Base-by-base conservation (phyloP, 441 rosid genomes). In the Hura crepitans region DNA sequence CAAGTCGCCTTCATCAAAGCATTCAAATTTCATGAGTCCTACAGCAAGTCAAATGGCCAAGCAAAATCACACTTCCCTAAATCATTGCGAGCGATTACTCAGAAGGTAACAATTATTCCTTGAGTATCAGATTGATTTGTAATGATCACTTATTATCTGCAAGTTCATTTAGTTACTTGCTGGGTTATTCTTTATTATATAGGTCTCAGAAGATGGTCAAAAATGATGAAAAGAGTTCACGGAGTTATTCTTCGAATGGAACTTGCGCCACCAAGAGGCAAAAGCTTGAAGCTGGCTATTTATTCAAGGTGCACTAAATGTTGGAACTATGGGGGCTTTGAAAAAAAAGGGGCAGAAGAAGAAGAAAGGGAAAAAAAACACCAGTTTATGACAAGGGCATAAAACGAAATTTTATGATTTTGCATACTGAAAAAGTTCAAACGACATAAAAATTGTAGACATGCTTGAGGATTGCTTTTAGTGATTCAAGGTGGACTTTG, bases 1-100 rank as follows among this genome's bases (percentile, higher is more conserved):
- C 6, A 85, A 78, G 79, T 75, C 80, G 54, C 22, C 56, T 39
- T 27, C 67, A 37, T 72, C 83, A 28, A 86, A 92, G 80, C 78
- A 72, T 81, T 88, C 90, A 55, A 87, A 88, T 75, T 83, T 92
- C 71, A 90, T 92, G 98, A 95, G 82, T 70, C 98, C 98, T 49
- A 92, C 99, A 37, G 88, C 87, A 69, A 90, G 98, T 81, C 90
- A 85, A 62, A 78, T 95, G 81, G 98, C 99, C 30, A 92, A 89
- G 83, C 96, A 84, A 84, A 85, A 81, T 74, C 64, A 47, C 37
- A 47, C 74, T 46, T 47, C 76, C 27, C 76, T 81, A 68, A 75
- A 71, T 69, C 80, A 60, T 68, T 83, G 82, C 62, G 68, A 59
- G 33, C 79, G 75, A 53, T 67, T 84, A 75, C 75, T 81, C 64